A percentile compares a stretch with the other conserved stretches of the same genome.
phyloP scores from a whole-genome alignment of 768 basidiomycete species.

The Tephrocybe rancida region DNA sequence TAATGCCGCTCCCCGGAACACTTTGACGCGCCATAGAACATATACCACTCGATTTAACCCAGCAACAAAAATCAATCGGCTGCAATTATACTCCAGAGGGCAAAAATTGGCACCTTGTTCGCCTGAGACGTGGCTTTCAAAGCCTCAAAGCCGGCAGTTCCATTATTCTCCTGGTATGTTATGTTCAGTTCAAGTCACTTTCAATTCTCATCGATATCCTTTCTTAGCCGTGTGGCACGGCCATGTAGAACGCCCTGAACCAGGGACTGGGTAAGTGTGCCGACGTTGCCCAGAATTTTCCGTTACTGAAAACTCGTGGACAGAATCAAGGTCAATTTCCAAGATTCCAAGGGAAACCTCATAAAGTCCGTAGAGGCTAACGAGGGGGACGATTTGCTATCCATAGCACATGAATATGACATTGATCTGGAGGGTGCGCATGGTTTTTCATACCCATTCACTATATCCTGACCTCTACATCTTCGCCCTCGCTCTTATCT shows the following conservation, averaged over 20 bases:
- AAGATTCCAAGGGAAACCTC: constrained; percentile 77
- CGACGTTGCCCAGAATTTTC: too few species aligned
- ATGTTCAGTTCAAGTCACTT: background rate
- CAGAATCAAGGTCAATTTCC: constrained; percentile 90
- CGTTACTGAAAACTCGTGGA: background rate
- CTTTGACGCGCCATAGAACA: background rate
- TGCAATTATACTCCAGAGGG: background rate
- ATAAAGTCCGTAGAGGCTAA: background rate
- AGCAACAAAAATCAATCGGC: background rate
- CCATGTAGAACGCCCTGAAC: constrained; percentile 57
- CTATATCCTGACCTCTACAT: background rate
- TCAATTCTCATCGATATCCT: background rate
- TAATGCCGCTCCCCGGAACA: background rate
- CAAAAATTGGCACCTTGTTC: background rate
- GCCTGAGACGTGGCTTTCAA: background rate
- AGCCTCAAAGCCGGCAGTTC: constrained; percentile 2
- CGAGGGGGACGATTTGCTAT: constrained; percentile 48
- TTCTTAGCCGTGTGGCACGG: constrained; percentile 43
- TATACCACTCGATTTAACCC: background rate
- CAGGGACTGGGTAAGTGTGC: constrained; percentile 65
- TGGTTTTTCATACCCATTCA: background rate
- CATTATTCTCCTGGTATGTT: constrained; percentile 18
- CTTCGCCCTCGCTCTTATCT: background rate
- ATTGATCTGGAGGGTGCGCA: constrained; percentile 91
- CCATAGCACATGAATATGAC: constrained; percentile 93